Conservation (phyloP, 306 rosid species). For the Cicer judaicum region DNA sequence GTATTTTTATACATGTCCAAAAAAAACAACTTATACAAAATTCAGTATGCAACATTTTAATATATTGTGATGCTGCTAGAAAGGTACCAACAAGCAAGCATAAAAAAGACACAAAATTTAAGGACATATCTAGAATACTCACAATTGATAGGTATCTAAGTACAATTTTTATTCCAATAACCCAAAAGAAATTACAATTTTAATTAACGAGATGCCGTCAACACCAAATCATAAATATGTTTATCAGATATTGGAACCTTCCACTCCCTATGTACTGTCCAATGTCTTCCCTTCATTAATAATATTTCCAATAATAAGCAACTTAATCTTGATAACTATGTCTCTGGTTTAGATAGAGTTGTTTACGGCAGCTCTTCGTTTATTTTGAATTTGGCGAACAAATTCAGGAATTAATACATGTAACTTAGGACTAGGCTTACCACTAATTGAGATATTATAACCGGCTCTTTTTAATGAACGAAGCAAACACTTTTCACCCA, state of each 20-base stretch:
- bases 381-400: slow-evolving; percentile 56
- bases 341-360: slow-evolving; percentile 43
- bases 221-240: slow-evolving; percentile 42
- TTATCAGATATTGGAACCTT: slow-evolving; percentile 39
- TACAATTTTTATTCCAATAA: neutral
- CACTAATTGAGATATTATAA: slow-evolving; percentile 40
- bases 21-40: too few species aligned
- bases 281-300: slow-evolving; percentile 45
- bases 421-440: slow-evolving; percentile 50
- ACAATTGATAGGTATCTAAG: slow-evolving; percentile 38
- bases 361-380: slow-evolving; percentile 48
- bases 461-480: slow-evolving; percentile 56
- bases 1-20: too few species aligned
- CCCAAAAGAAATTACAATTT: neutral
- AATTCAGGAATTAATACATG: slow-evolving; percentile 49
- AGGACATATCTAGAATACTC: slow-evolving; percentile 34
- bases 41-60: slow-evolving; percentile 1
- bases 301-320: slow-evolving; percentile 37
- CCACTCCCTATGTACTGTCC: slow-evolving; percentile 47
- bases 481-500: slow-evolving; percentile 55
- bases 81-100: slow-evolving; percentile 5
- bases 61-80: slow-evolving; percentile 7
- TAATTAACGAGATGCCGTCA: slow-evolving; percentile 42
- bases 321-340: slow-evolving; percentile 35
- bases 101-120: neutral